Evolutionary conservation across 148 eudicot genomes (phyloP).

Genomic region (Silene uniflora): DNA sequence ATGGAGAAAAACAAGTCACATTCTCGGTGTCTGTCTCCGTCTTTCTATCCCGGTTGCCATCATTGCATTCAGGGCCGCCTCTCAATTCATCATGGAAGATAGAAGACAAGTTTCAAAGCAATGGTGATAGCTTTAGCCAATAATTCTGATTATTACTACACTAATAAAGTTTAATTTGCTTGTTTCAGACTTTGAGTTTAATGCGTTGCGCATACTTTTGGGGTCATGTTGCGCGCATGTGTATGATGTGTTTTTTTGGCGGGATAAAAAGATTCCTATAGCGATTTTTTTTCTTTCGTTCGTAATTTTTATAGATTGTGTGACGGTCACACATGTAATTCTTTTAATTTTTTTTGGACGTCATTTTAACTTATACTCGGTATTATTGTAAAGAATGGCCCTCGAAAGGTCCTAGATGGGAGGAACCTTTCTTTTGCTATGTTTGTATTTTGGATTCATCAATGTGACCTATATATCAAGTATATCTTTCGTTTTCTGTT

Average conservation of each 20-base stretch:
- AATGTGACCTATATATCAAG: constrained; percentile 17
- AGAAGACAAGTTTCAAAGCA: not conserved
- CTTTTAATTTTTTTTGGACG: not conserved
- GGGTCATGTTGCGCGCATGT: constrained; percentile 10
- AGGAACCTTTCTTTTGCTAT: constrained; percentile 19
- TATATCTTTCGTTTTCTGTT: constrained; percentile 3
- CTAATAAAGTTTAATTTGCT: not conserved
- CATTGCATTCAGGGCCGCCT: constrained; percentile 11
- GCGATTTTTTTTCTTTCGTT: not conserved
- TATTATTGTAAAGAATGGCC: constrained; percentile 5
- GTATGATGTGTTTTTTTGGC: constrained; percentile 18
- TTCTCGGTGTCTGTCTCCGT: not conserved
- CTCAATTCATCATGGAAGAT: constrained; percentile 18
- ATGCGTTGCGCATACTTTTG: not conserved
- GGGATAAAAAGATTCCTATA: constrained; percentile 8
- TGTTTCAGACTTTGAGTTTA: not conserved
- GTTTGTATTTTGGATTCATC: constrained; percentile 27
- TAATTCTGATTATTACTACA: not conserved
- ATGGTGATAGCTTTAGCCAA: not conserved
- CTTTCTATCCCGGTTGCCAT: not conserved
- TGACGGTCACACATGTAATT: constrained; percentile 17
- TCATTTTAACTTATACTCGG: not conserved
- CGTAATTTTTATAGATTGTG: constrained; percentile 4
- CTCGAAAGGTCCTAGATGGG: constrained; percentile 7
- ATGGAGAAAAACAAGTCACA: constrained; percentile 15